phyloP scores from a whole-genome alignment of 2,329 filamentous ascomycete species.

The Myriangium duriaei region DNA sequence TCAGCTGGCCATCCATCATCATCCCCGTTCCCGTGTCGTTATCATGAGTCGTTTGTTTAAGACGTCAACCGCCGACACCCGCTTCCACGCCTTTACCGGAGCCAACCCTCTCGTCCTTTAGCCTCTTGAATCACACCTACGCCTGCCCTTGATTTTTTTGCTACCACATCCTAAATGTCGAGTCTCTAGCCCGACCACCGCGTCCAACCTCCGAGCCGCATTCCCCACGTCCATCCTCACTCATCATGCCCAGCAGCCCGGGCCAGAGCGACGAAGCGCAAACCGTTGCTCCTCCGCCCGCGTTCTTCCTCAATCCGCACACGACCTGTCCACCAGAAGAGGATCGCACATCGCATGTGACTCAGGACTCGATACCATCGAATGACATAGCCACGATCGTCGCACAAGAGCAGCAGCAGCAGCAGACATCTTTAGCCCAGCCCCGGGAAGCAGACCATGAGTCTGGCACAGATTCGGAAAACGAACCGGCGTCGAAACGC shows the following conservation, averaged over 20 bases:
- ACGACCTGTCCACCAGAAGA: conserved; percentile 34
- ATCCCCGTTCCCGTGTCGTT: too few relatives aligned
- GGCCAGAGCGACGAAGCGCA: conserved; percentile 10
- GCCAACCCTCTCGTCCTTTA: neutral
- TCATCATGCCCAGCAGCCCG: conserved; percentile 8
- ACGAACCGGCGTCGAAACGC: conserved; percentile 23
- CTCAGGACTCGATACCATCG: conserved; percentile 18
- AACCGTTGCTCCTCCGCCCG: conserved; percentile 6
- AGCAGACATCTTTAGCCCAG: conserved; percentile 21
- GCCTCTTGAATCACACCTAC: neutral
- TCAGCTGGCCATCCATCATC: too few relatives aligned
- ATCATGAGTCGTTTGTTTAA: neutral
- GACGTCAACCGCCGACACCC: neutral
- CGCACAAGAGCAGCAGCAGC: conserved; percentile 14
- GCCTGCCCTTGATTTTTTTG: neutral
- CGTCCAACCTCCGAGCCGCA: neutral
- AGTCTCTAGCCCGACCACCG: neutral
- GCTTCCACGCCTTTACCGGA: neutral
- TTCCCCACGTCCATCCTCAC: conserved; percentile 3
- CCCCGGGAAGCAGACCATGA: conserved; percentile 14
- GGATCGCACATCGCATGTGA: conserved; percentile 20
- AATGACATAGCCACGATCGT: conserved; percentile 7
- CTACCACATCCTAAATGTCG: conserved; percentile 3
- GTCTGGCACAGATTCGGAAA: conserved; percentile 8
- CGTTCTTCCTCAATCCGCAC: conserved; percentile 11